phyloP scores from a whole-genome alignment of 148 eudicot species.

The Fagopyrum esculentum region DNA sequence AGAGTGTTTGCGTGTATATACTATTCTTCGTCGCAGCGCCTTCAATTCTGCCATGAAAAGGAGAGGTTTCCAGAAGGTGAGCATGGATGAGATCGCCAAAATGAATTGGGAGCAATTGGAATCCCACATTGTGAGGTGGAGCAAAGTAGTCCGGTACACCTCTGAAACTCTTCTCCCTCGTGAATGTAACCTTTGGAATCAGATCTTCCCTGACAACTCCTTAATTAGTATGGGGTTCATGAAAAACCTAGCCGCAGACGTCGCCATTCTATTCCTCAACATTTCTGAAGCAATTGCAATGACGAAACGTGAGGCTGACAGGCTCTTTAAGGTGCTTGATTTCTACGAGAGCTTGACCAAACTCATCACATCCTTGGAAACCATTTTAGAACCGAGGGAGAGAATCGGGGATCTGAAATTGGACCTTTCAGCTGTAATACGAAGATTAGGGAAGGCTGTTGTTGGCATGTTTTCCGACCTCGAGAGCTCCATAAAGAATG shows the following conservation, averaged over 20 bases:
- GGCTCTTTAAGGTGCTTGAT: conserved; percentile 74
- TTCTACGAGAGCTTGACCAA: conserved; percentile 54
- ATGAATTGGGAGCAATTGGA: conserved; percentile 41
- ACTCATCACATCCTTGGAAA: conserved; percentile 11
- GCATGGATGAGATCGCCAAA: conserved; percentile 31
- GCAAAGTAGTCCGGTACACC: conserved; percentile 24
- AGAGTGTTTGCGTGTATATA: conserved; percentile 30
- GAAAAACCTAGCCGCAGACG: conserved; percentile 19
- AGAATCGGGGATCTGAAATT: conserved; percentile 26
- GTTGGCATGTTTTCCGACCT: conserved; percentile 57
- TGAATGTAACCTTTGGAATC: conserved; percentile 23
- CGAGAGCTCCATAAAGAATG: conserved; percentile 58
- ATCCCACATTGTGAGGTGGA: conserved; percentile 27
- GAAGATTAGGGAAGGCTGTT: conserved; percentile 51
- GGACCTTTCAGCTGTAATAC: conserved; percentile 34
- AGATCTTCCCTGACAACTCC: conserved; percentile 23
- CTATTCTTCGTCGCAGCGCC: conserved; percentile 23
- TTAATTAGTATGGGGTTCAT: conserved; percentile 21
- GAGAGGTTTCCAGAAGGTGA: conserved; percentile 27
- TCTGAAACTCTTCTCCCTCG: conserved; percentile 27
- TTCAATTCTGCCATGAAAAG: conserved; percentile 31
- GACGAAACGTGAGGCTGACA: conserved; percentile 58
- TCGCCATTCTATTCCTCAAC: conserved; percentile 46
- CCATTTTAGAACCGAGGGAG: conserved; percentile 21
- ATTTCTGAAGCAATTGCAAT: conserved; percentile 60